Conservation (phyloP, 2,329 filamentous ascomycete species). For the Verticillium nubilum region DNA sequence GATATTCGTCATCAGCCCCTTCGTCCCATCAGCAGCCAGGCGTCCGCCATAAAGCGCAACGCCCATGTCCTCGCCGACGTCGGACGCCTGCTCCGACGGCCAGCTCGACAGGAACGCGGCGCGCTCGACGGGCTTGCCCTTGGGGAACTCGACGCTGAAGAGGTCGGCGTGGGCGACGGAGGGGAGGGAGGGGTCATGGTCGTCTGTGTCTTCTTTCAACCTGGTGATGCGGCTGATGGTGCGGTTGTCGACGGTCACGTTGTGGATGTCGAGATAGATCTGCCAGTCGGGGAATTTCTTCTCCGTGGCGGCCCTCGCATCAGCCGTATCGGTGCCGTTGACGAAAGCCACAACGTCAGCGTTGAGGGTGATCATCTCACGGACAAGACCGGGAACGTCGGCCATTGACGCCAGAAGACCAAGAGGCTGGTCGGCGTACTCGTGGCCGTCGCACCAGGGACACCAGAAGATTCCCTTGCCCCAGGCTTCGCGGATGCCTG, state of each 20-base stretch:
- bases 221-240: conserved; percentile 44
- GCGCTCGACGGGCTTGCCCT: conserved; percentile 35
- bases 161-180: conserved; percentile 44
- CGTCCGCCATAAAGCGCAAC: conserved; percentile 37
- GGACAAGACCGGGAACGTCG: conserved; percentile 35
- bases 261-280: conserved; percentile 41
- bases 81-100: conserved; percentile 39
- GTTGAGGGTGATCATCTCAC: conserved; percentile 51
- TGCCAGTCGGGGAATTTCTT: conserved; percentile 39
- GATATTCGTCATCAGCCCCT: conserved; percentile 45
- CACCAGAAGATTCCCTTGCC: conserved; percentile 59
- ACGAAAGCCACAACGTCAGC: conserved; percentile 50
- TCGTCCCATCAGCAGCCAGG: conserved; percentile 32
- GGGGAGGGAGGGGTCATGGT: conserved; percentile 34
- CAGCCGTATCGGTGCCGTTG: conserved; percentile 51
- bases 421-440: conserved; percentile 53
- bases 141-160: conserved; percentile 48
- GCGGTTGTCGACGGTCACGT: conserved; percentile 50
- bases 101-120: conserved; percentile 48
- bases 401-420: conserved; percentile 43
- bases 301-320: conserved; percentile 30
- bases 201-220: conserved; percentile 30
- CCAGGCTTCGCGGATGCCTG: conserved; percentile 49
- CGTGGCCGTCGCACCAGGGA: conserved; percentile 59
- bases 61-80: conserved; percentile 39